Evolutionary conservation across 345 rosid species (phyloP), one percentile per base, ranked within the genome.

Genomic region (Pugionium cornutum): DNA sequence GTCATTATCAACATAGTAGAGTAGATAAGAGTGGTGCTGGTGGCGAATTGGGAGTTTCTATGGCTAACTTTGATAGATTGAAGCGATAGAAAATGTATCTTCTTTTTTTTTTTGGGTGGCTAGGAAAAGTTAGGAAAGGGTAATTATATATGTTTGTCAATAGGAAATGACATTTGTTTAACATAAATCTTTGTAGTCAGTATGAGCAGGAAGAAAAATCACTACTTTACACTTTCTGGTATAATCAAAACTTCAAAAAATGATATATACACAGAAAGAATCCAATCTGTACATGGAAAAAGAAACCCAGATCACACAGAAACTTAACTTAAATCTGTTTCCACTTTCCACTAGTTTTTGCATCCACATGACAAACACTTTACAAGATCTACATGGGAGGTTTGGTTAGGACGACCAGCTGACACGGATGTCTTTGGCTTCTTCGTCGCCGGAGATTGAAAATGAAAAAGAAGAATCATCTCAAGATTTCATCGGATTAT

Each of bases 401-500:
- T 48, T 48, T 46, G 34, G 63, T 63, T 62, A 53, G 48, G 62
- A 45, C n/a, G 30, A 47, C 43, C 35, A 62, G n/a, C 69, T 31
- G 44, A 61, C 43, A 47, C 32, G 45, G 53, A 18, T 50, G 42
- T 33, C 53, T 30, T 39, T 48, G 43, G 25, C 60, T 35, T 52
- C 33, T 18, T 57, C 40, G 1, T 41, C 10, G 11, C 35, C 40
- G 25, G 36, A 34, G 8, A 58, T 2, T 46, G 4, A 34, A 46
- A 25, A 46, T 1, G 4, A 33, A 7, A 18, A 1, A 29, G 2
- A 10, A 0, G 2, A 55, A 64, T 33, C 66, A 72, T 32, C 48
- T 43, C 36, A 28, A 40, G 29, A n/a, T 44, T 41, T 89, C 83
- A 92, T 58, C 96, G 84, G 42, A 89, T 92, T n/a, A 83, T 87